phyloP scores from a whole-genome alignment of 441 rosid genomes.

The Bocquillonia castaneifolia region DNA sequence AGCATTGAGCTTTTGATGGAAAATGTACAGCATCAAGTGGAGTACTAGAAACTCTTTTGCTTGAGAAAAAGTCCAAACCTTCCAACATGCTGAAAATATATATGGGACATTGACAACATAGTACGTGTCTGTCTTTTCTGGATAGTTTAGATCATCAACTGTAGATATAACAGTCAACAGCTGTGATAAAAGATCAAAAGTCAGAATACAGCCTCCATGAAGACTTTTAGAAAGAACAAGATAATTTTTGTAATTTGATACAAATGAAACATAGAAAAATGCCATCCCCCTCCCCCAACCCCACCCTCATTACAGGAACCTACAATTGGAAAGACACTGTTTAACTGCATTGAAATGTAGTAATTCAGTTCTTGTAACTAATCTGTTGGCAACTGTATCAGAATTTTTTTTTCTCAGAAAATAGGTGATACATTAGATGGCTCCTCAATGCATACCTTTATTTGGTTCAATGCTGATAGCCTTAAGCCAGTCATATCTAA shows the following conservation, averaged over 20 bases:
- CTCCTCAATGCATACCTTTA: constrained; percentile 46
- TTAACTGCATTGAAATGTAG: neutral
- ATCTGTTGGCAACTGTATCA: too few species aligned
- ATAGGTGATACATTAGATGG: neutral
- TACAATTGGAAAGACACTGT: neutral
- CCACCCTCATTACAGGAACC: neutral
- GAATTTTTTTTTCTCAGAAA: neutral
- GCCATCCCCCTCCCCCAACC: neutral
- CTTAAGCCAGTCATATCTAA: constrained; percentile 87
- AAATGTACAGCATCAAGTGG: neutral
- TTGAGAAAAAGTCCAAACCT: constrained; percentile 43
- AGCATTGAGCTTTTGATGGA: constrained; percentile 2
- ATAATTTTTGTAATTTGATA: constrained; percentile 3
- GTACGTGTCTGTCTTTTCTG: constrained; percentile 84
- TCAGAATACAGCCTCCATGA: neutral
- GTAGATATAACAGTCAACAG: constrained; percentile 70
- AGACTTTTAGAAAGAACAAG: neutral
- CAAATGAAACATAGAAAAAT: neutral
- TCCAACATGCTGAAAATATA: constrained; percentile 96
- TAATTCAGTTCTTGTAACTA: too few species aligned
- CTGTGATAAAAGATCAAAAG: constrained; percentile 38
- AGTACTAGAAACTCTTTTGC: neutral
- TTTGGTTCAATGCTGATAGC: constrained; percentile 79
- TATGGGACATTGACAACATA: constrained; percentile 80
- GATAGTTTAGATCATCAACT: constrained; percentile 89